Base-by-base conservation (phyloP, 257 asterid species). In the Gardenia jasminoides region DNA sequence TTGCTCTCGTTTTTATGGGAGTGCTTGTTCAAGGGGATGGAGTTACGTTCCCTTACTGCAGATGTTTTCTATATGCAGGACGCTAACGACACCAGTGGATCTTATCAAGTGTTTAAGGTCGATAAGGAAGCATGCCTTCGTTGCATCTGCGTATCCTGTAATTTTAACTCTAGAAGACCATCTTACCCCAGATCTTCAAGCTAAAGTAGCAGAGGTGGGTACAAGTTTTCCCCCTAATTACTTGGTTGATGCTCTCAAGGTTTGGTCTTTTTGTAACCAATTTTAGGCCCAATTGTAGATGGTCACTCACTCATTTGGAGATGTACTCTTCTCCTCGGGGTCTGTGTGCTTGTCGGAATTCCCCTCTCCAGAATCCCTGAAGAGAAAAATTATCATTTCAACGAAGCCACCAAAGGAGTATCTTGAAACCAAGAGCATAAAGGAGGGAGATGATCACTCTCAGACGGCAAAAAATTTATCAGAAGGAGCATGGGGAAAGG, bases 331-430 rank as follows among this genome's bases (percentile, higher is more conserved):
- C 87, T 78, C 33, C 78, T 92, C 97, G 24, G 89, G 87, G 81
- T 80, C 93, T 0, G 96, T 86, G 44, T 80, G 88, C 83, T 84
- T 92, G 43, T 75, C 86, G 72, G 94, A 89, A 65, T 85, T 92
- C 72, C 98, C 98, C 77, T 90, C 96, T 13, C 98, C 98, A 3
- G 94, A 93, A 73, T 90, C 89, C 66, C 72, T 93, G 54, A 93
- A 90, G 76, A 85, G 89, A 70, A 90, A 89, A 44, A 73, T 93
- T 68, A 85, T 93, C n/a, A 83, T 93, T 82, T 93, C 98, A 77
- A 93, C 98, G 43, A 93, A 93, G 81, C 98, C 97, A 80, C 98
- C 98, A 39, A 92, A 88, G 79, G 94, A 93, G 89, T 90, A 89
- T 84, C 94, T 89, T n/a, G 93, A 91, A 85, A 89, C 91, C 64